Evolutionary conservation across 768 basidiomycete species (phyloP), one percentile per base, ranked within the genome.

Genomic region (Mycena metata): DNA sequence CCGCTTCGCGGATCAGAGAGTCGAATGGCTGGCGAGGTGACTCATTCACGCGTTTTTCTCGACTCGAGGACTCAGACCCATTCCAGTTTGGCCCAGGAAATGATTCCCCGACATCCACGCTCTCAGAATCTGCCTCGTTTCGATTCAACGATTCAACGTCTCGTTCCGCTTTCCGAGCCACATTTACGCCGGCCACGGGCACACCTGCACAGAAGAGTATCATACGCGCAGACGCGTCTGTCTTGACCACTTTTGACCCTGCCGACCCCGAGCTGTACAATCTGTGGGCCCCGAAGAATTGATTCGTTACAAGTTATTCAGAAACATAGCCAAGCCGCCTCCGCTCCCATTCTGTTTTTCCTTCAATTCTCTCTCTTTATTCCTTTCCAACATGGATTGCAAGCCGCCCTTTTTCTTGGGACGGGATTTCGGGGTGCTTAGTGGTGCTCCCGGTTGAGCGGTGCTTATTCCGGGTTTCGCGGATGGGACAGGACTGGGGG

Each of bases 221-320:
- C 23, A 84, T 93, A 72, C 89, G 90, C 46, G 81, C 88, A 24
- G 92, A 94, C 76, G 86, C 90, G 6, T 80, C 90, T 9, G 81
- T 93, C 46, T 75, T 89, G 62, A 92, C 91, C 39, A 91, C 88
- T 69, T 95, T 95, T 73, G 92, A 95, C 77, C 85, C 88, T 16
- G 82, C 85, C 24, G 94, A 95, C 79, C 89, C 84, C 79, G 90
- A 93, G 71, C 82, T 95, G 23, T 94, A 94, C 72, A 87, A 89
- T 50, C 82, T 94, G 12, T 95, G 94, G 93, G 90, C 83, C 33
- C 90, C 91, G 5, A 84, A 79, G 69, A 73, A 76, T 66, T 83
- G 72, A 74, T 30, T n/a, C 24, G 11, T 69, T n/a, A 73, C 58
- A 69, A 60, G 19, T 50, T 63, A 59, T 72, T 69, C 41, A 69